phyloP scores from a whole-genome alignment of 306 rosid genomes.

The Sicyos edulis region DNA sequence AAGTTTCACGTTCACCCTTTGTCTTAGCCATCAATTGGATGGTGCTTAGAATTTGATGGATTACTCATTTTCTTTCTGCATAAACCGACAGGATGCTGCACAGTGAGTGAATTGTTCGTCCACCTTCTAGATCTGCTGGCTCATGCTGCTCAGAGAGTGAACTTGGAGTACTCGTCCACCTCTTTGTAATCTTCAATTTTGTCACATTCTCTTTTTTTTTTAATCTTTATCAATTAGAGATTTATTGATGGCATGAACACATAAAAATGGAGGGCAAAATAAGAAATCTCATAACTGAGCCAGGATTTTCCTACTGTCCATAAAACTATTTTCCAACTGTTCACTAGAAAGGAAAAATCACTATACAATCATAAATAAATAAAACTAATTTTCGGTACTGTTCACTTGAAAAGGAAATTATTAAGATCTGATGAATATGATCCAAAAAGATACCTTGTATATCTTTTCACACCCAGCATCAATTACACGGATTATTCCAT shows the following conservation, averaged over 20 bases:
- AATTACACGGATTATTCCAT: constrained; percentile 69
- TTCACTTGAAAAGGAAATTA: neutral
- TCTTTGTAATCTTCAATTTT: neutral
- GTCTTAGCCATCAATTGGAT: neutral
- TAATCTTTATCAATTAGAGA: neutral
- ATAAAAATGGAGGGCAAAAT: neutral
- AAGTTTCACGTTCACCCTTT: neutral
- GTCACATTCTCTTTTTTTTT: neutral
- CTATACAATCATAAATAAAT: neutral
- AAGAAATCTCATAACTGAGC: neutral
- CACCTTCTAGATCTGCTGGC: neutral
- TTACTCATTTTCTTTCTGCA: neutral
- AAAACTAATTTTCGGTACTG: neutral
- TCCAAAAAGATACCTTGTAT: constrained; percentile 53
- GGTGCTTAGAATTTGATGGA: neutral
- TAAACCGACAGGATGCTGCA: neutral
- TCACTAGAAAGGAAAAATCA: neutral
- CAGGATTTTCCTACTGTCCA: too few relatives aligned
- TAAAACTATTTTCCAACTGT: neutral
- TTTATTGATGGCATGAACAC: neutral
- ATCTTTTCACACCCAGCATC: constrained; percentile 81
- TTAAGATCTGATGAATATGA: neutral
- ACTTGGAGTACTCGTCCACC: neutral
- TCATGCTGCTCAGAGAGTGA: neutral
- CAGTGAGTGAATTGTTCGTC: neutral